Conservation (phyloP, 208 protist genomes). For the Blastocrithidia nonstop region DNA sequence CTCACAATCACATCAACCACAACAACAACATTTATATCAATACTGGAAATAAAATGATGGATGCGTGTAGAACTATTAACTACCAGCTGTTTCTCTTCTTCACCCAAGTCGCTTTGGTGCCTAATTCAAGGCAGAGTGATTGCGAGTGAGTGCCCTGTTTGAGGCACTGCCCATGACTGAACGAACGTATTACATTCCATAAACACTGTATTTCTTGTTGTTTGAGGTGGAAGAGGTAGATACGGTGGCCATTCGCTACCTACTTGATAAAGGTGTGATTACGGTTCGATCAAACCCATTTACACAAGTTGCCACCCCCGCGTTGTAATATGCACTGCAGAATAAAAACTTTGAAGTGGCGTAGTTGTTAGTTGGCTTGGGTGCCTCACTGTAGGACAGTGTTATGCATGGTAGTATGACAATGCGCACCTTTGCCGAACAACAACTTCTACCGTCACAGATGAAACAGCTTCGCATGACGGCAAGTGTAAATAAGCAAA, state of each 20-base stretch:
- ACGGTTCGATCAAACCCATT: conserved; percentile 39
- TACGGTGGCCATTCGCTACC: conserved; percentile 20
- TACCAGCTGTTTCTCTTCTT: conserved; percentile 6
- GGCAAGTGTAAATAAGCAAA: neutral
- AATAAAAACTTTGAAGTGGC: conserved; percentile 14
- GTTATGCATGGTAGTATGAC: conserved; percentile 20
- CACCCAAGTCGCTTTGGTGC: conserved; percentile 29
- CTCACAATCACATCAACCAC: conserved; percentile 1
- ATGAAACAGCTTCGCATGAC: neutral
- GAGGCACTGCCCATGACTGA: conserved; percentile 23
- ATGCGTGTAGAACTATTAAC: neutral
- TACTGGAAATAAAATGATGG: neutral
- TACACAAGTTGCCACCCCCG: conserved; percentile 15
- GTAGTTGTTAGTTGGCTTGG: conserved; percentile 31
- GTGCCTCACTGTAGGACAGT: conserved; percentile 28
- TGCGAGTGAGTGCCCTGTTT: conserved; percentile 27
- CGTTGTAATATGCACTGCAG: conserved; percentile 41
- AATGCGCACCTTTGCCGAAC: conserved; percentile 16
- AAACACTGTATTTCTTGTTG: conserved; percentile 35
- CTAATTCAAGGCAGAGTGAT: conserved; percentile 19
- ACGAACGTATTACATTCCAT: conserved; percentile 32
- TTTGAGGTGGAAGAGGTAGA: conserved; percentile 16
- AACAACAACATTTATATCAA: conserved; percentile 1
- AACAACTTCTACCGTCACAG: conserved; percentile 2
- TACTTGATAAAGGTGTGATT: conserved; percentile 26